Base-by-base conservation (phyloP, 768 basidiomycete species). In the Boletellus sp. region DNA sequence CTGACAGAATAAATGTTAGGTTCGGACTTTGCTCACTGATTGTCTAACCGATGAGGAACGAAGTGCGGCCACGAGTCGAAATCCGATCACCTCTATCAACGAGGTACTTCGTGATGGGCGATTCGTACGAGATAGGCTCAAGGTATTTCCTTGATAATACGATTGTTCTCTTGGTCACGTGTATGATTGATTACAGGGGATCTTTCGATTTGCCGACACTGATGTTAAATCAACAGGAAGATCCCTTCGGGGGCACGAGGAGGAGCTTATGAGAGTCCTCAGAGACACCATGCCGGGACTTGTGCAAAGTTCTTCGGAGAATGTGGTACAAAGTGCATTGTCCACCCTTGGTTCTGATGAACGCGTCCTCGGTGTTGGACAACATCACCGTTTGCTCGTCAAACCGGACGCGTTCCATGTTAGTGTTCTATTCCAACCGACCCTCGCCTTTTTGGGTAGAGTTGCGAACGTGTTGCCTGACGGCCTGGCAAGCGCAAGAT, bases 321-420 rank as follows among this genome's bases (percentile, higher is more conserved):
- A 78, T 57, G 68, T 78, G n/a, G 71, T 80, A 0, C 87, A 87
- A 59, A 71, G 50, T 22, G 78, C 84, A 20, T 57, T 87, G 22
- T 77, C 78, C 20, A 79, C 72, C 46, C 75, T 82, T 31, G 83
- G 80, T 13, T 76, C 78, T 16, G 91, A 93, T 46, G 90, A 94
- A 56, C 84, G 85, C 20, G 68, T 85, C 50, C 75, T 86, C 6
- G 84, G 84, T 12, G 75, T 74, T 5, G 86, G 85, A 39, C 85
- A 90, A 38, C 85, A 86, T 47, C 96, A 98, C 70, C 80, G 88
- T 40, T 74, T 90, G 28, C 77, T 98, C 19, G 85, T 97, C 48
- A 82, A 82, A 41, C 88, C 96, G 2, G 89, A 97, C 62, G 91
- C 93, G 3, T 97, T 97, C 72, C 92, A 95, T 69, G 91, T 97